These are phyloP conservation scores for Hordeum marinum DNA, from an alignment of 176 grass and related monocot genomes.

Conservation along the genomic window DNA sequence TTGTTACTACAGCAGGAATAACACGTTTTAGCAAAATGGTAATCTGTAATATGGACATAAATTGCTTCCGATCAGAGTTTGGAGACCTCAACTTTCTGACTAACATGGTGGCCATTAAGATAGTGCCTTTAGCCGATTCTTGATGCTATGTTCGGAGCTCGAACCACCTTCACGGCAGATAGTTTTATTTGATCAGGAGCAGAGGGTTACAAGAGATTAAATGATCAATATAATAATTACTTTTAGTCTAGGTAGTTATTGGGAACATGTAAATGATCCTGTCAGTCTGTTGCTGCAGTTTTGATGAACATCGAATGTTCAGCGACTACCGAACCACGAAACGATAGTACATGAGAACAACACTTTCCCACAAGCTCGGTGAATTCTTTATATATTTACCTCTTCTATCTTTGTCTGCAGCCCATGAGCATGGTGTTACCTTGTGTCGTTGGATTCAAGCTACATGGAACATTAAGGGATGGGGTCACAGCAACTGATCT, in stretches of 20 bases:
- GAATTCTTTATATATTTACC: not conserved
- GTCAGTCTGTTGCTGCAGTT: not conserved
- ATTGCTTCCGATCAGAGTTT: not conserved
- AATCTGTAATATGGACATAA: not conserved
- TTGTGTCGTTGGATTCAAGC: not conserved
- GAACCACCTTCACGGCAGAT: not conserved
- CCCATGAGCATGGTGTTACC: conserved; percentile 11
- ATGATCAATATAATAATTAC: not conserved
- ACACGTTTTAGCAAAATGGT: not conserved
- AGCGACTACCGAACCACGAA: not conserved
- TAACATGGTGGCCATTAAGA: not conserved
- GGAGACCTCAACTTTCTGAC: not conserved
- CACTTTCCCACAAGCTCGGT: not conserved
- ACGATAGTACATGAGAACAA: not conserved
- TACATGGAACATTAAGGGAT: conserved; percentile 2
- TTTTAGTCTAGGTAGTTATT: not conserved
- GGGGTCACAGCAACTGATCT: conserved; percentile 8
- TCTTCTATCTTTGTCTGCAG: not conserved
- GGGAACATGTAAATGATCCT: not conserved
- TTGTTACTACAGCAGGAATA: not conserved
- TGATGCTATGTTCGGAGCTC: not conserved
- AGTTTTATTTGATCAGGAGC: not conserved
- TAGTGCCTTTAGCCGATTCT: not conserved
- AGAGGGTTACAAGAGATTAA: not conserved
- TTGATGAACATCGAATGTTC: not conserved